Conservation (phyloP, 352 stramenopile species). For the Blastocystis sp. region DNA sequence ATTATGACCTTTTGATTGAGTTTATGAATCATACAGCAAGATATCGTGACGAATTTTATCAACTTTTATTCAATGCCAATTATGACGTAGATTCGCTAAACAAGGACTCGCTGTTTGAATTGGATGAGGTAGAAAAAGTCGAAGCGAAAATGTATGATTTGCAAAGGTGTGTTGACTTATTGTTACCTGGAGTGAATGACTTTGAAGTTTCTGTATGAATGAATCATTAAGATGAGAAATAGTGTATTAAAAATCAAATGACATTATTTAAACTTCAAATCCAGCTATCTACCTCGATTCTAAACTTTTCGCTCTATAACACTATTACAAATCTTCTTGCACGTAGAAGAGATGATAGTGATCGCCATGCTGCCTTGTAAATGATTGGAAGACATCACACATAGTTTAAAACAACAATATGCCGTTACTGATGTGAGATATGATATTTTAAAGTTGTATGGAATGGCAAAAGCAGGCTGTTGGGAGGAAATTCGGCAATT, state of each 20-base stretch:
- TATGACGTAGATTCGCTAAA: slow-evolving; percentile 15
- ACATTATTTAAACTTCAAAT: background rate
- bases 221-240: background rate
- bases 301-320: slow-evolving; percentile 25
- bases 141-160: slow-evolving; percentile 24
- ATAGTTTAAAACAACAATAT: slow-evolving; percentile 27
- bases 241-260: slow-evolving; percentile 51
- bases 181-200: slow-evolving; percentile 38
- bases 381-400: background rate
- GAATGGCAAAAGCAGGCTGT: background rate
- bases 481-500: slow-evolving; percentile 38
- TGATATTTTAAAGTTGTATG: slow-evolving; percentile 25
- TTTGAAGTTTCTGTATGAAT: slow-evolving; percentile 4
- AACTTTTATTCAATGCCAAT: background rate
- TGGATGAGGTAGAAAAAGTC: slow-evolving; percentile 25
- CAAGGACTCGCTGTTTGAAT: background rate
- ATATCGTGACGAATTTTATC: slow-evolving; percentile 5
- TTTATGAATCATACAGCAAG: background rate
- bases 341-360: slow-evolving; percentile 4
- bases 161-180: slow-evolving; percentile 14
- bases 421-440: slow-evolving; percentile 22
- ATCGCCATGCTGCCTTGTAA: background rate
- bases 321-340: slow-evolving; percentile 51
- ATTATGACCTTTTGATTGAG: slow-evolving; percentile 26
- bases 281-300: slow-evolving; percentile 16